A percentile compares a stretch with the other conserved stretches of the same genome.
Evolutionary conservation across 2,329 filamentous ascomycete species (phyloP).

Genomic region (Colletotrichum higginsianum): DNA sequence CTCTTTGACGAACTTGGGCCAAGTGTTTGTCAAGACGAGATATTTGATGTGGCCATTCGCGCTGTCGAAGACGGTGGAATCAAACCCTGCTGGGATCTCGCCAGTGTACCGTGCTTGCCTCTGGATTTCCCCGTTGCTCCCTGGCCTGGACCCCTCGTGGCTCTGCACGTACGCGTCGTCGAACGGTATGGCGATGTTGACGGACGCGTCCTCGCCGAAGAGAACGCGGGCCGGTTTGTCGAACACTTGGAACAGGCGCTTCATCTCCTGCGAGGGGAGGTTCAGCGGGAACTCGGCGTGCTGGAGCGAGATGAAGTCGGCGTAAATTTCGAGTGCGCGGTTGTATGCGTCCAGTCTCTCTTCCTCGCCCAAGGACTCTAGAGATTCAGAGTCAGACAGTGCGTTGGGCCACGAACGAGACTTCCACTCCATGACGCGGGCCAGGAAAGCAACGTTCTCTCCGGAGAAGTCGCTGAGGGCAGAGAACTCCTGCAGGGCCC

Average conservation of each 20-base stretch:
- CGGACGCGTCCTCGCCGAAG: constrained; percentile 43
- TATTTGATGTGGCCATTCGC: constrained; percentile 75
- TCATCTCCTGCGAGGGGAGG: constrained; percentile 60
- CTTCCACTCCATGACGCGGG: constrained; percentile 63
- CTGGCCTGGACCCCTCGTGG: background rate
- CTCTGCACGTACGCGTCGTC: constrained; percentile 24
- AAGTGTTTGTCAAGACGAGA: constrained; percentile 78
- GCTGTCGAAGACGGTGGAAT: constrained; percentile 68
- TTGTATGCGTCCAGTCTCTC: constrained; percentile 53
- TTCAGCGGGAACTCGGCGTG: constrained; percentile 68
- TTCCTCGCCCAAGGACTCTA: background rate
- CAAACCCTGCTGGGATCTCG: constrained; percentile 64
- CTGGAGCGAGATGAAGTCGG: constrained; percentile 60
- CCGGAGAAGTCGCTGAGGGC: constrained; percentile 70
- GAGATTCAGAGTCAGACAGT: background rate
- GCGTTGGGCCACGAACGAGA: constrained; percentile 4
- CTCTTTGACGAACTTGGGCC: constrained; percentile 70
- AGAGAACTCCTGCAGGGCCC: constrained; percentile 66
- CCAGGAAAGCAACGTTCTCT: constrained; percentile 72
- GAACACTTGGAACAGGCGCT: constrained; percentile 60
- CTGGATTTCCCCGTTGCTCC: constrained; percentile 7
- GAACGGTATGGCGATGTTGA: constrained; percentile 41
- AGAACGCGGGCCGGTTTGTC: constrained; percentile 55
- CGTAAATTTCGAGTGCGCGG: constrained; percentile 64
- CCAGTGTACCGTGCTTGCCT: constrained; percentile 53